phyloP scores from a whole-genome alignment of 2,329 filamentous ascomycete genomes.

The Alternaria sp. region DNA sequence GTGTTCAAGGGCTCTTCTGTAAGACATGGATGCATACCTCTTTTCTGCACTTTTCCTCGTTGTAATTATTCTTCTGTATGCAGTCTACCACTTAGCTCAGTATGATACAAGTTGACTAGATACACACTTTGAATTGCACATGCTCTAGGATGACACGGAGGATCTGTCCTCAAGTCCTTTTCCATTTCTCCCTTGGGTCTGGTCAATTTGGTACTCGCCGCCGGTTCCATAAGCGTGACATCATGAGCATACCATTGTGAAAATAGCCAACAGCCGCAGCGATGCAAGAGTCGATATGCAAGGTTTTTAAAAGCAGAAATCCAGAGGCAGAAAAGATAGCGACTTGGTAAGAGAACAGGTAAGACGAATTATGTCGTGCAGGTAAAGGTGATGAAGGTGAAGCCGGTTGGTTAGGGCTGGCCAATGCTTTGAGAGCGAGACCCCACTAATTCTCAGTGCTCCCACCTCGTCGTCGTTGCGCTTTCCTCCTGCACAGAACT shows the following conservation, averaged over 20 bases:
- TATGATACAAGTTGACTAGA: not conserved
- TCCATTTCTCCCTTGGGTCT: slow-evolving; percentile 58
- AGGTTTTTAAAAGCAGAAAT: not conserved
- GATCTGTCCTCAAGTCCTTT: slow-evolving; percentile 74
- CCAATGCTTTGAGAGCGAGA: slow-evolving; percentile 31
- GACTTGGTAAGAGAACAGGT: not conserved
- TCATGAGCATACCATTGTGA: slow-evolving; percentile 39
- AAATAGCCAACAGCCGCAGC: slow-evolving; percentile 18
- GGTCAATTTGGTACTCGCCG: slow-evolving; percentile 15
- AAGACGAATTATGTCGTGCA: slow-evolving; percentile 2
- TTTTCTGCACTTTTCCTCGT: slow-evolving; percentile 81
- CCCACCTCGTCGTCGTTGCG: slow-evolving; percentile 34
- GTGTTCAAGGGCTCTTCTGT: not conserved
- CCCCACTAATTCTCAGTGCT: slow-evolving; percentile 40
- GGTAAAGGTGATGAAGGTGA: slow-evolving; percentile 18
- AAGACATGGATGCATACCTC: slow-evolving; percentile 42
- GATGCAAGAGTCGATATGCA: not conserved
- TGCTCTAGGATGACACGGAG: slow-evolving; percentile 85
- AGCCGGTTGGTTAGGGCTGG: slow-evolving; percentile 22
- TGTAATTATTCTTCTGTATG: slow-evolving; percentile 80
- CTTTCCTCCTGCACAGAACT: slow-evolving; percentile 22
- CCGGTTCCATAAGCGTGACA: slow-evolving; percentile 24
- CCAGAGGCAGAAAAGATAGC: not conserved
- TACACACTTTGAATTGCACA: slow-evolving; percentile 85
- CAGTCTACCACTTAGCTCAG: slow-evolving; percentile 66